These are phyloP conservation scores for Lodderomyces pseudojiufengensis DNA, from an alignment of 1,139 yeast genomes.

Conservation along the genomic window DNA sequence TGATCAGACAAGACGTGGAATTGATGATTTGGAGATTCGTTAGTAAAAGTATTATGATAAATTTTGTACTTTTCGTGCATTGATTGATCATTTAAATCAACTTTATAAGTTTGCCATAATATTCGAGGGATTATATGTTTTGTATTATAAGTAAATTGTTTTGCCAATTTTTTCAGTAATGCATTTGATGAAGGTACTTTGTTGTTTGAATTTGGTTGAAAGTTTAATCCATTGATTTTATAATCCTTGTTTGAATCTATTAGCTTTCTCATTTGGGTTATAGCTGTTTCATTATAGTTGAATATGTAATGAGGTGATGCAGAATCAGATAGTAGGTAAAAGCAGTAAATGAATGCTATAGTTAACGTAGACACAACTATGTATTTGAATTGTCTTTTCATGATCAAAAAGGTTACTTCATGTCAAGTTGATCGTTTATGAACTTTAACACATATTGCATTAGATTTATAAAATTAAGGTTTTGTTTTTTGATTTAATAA, in stretches of 20 bases:
- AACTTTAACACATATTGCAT: no score
- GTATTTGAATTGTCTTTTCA: no score
- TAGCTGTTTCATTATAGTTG: no score
- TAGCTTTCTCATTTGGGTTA: no score
- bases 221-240: conserved; percentile 34
- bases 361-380: no score
- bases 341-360: no score
- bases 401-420: no score
- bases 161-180: conserved; percentile 56
- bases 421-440: no score
- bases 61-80: conserved; percentile 48
- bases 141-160: conserved; percentile 70
- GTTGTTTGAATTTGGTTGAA: conserved; percentile 23
- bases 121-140: conserved; percentile 58
- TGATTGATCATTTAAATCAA: conserved; percentile 45
- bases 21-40: conserved; percentile 55
- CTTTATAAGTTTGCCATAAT: conserved; percentile 98
- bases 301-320: no score
- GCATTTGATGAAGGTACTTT: conserved; percentile 13
- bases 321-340: no score
- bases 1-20: conserved; percentile 75
- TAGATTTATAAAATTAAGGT: no score
- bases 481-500: no score
- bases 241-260: conserved; percentile 34
- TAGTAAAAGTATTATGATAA: conserved; percentile 55